phyloP scores from a whole-genome alignment of 495 filamentous ascomycete genomes.

The Aspergillus incahuasiensis region DNA sequence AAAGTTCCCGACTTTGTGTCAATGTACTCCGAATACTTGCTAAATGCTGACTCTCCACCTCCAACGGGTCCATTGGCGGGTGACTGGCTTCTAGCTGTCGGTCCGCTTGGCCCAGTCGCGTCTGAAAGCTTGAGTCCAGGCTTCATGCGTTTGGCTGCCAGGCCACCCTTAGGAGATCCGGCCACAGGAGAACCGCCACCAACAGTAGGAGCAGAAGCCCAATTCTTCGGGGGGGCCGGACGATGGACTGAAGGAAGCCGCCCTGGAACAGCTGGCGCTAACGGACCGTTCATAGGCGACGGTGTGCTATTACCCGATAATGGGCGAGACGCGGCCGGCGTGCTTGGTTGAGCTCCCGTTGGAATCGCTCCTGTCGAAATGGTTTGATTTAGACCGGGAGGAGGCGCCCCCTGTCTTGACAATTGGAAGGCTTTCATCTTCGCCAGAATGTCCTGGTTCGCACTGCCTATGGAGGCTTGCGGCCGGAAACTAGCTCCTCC shows the following conservation, averaged over 20 bases:
- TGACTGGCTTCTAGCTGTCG: constrained; percentile 16
- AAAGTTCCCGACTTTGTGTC: constrained; percentile 87
- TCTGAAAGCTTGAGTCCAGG: constrained; percentile 49
- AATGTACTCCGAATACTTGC: constrained; percentile 87
- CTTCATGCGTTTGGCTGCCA: constrained; percentile 52
- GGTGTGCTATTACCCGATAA: constrained; percentile 12
- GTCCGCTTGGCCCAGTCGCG: constrained; percentile 33
- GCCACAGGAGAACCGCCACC: constrained; percentile 22
- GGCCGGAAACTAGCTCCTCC: constrained; percentile 41
- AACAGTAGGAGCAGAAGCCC: constrained; percentile 48
- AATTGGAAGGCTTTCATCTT: constrained; percentile 75
- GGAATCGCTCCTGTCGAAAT: constrained; percentile 36
- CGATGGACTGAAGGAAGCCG: constrained; percentile 36
- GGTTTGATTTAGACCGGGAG: constrained; percentile 32
- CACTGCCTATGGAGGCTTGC: constrained; percentile 50
- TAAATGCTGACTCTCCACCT: constrained; percentile 62
- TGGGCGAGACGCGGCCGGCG: constrained; percentile 10
- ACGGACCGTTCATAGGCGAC: constrained; percentile 20
- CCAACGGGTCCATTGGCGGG: constrained; percentile 18
- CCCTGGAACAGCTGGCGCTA: constrained; percentile 35
- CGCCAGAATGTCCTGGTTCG: constrained; percentile 71
- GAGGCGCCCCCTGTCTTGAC: constrained; percentile 55
- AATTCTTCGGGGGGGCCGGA: constrained; percentile 42
- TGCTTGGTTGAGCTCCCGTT: constrained; percentile 16
- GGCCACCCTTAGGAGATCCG: constrained; percentile 37